A percentile compares a stretch with the other conserved stretches of the same genome.
Conservation (phyloP, 805 yeast species). For the Saccharomycopsis sp. region DNA sequence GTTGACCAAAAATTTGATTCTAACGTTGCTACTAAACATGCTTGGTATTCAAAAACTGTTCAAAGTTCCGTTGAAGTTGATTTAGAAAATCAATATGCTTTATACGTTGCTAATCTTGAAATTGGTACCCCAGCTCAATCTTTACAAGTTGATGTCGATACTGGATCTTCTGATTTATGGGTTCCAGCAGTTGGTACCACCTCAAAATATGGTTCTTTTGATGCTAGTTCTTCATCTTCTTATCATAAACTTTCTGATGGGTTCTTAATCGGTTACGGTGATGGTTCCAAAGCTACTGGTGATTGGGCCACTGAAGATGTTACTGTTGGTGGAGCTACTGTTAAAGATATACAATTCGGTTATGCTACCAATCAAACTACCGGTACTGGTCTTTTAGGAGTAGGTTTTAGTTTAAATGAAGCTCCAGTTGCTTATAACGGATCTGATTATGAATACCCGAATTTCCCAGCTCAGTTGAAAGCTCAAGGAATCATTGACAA, state of each 20-base stretch:
- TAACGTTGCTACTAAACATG: background rate
- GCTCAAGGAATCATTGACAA: slow-evolving; percentile 45
- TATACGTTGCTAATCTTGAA: slow-evolving; percentile 33
- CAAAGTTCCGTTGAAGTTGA: slow-evolving; percentile 18
- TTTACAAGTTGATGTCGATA: slow-evolving; percentile 33
- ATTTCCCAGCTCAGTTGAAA: slow-evolving; percentile 55
- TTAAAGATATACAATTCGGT: slow-evolving; percentile 15
- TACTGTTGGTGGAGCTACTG: slow-evolving; percentile 16
- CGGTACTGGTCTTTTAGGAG: slow-evolving; percentile 53
- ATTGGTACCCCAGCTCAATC: slow-evolving; percentile 36
- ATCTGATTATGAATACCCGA: slow-evolving; percentile 38
- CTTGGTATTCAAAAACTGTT: slow-evolving; percentile 2
- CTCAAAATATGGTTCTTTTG: slow-evolving; percentile 25
- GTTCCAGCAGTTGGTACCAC: slow-evolving; percentile 24
- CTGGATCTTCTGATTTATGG: slow-evolving; percentile 44
- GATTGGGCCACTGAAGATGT: slow-evolving; percentile 25
- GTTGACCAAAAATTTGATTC: background rate
- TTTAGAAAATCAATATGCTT: slow-evolving; percentile 30
- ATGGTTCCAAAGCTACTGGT: slow-evolving; percentile 41
- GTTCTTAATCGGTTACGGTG: slow-evolving; percentile 37
- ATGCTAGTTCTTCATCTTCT: slow-evolving; percentile 25
- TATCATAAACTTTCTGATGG: slow-evolving; percentile 25
- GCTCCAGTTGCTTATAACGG: slow-evolving; percentile 32
- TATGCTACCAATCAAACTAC: slow-evolving; percentile 17
- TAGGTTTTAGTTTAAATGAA: slow-evolving; percentile 64